phyloP scores from a whole-genome alignment of 208 protist species.

The Wallacemonas sp. region DNA sequence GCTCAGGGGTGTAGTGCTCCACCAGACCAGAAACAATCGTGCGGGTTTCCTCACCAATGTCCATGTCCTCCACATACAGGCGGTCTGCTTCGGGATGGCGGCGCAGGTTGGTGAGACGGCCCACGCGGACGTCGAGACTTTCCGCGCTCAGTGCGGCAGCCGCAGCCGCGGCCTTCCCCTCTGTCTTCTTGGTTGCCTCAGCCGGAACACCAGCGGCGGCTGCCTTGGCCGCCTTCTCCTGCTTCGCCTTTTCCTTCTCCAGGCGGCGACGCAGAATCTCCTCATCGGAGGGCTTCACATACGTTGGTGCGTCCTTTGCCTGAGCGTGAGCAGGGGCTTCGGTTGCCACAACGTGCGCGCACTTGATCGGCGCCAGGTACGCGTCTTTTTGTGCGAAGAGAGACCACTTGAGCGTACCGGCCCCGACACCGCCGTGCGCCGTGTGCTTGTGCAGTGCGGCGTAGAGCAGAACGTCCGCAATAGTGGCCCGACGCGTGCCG shows the following conservation, averaged over 20 bases:
- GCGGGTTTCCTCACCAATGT: slow-evolving; percentile 86
- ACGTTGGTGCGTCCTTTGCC: slow-evolving; percentile 26
- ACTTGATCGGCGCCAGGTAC: slow-evolving; percentile 37
- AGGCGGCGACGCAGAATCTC: slow-evolving; percentile 72
- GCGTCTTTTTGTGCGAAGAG: slow-evolving; percentile 38
- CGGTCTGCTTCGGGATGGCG: slow-evolving; percentile 84
- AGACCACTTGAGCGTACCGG: slow-evolving; percentile 40
- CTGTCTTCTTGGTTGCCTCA: slow-evolving; percentile 1
- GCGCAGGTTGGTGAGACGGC: slow-evolving; percentile 75
- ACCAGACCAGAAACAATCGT: slow-evolving; percentile 93
- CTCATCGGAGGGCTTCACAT: slow-evolving; percentile 78
- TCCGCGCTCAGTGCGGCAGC: slow-evolving; percentile 5
- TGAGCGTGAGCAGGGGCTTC: background rate
- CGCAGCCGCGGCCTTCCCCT: slow-evolving; percentile 15
- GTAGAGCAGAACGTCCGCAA: slow-evolving; percentile 78
- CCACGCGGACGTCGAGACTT: slow-evolving; percentile 75
- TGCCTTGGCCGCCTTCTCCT: slow-evolving; percentile 52
- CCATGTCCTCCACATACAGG: slow-evolving; percentile 93
- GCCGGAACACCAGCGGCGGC: slow-evolving; percentile 28
- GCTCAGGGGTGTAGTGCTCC: slow-evolving; percentile 66
- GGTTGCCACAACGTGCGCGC: slow-evolving; percentile 11
- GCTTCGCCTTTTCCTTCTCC: slow-evolving; percentile 77
- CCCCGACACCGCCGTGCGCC: slow-evolving; percentile 17
- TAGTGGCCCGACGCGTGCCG: slow-evolving; percentile 47
- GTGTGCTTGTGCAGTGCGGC: slow-evolving; percentile 53